These are phyloP conservation scores for Domatiomyces globalis DNA, from an alignment of 2,329 filamentous ascomycete genomes.

Conservation along the genomic window DNA sequence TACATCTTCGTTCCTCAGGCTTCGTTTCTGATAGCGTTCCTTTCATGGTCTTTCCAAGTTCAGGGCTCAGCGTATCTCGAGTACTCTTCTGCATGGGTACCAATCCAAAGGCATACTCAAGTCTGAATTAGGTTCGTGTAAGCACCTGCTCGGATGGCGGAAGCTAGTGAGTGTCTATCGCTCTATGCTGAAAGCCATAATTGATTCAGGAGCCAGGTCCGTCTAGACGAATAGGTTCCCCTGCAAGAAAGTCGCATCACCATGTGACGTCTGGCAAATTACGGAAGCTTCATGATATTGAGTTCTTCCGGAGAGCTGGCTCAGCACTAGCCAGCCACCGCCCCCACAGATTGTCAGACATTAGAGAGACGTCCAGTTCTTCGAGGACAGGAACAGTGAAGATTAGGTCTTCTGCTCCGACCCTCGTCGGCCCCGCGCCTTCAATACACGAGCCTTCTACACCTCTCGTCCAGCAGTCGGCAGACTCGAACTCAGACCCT, in stretches of 20 bases:
- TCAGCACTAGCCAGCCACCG: slow-evolving; percentile 12
- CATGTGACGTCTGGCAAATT: background rate
- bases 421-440: background rate
- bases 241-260: background rate
- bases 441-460: background rate
- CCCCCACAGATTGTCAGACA: slow-evolving; percentile 14
- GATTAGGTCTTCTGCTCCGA: slow-evolving; percentile 4
- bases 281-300: slow-evolving; percentile 1
- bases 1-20: background rate
- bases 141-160: background rate
- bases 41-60: background rate
- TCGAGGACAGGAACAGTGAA: slow-evolving; percentile 5
- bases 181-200: background rate
- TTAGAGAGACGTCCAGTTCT: slow-evolving; percentile 14
- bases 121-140: background rate
- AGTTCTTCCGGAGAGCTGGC: slow-evolving; percentile 9
- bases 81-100: background rate
- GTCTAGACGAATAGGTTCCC: background rate
- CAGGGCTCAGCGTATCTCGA: background rate
- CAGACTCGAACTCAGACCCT: background rate
- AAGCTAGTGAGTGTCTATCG: background rate
- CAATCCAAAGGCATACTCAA: background rate
- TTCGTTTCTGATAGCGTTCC: background rate
- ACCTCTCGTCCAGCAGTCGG: background rate
- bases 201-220: background rate